These are phyloP conservation scores for Wickerhamomyces mucosus DNA, from an alignment of 805 yeast species.

Conservation along the genomic window DNA sequence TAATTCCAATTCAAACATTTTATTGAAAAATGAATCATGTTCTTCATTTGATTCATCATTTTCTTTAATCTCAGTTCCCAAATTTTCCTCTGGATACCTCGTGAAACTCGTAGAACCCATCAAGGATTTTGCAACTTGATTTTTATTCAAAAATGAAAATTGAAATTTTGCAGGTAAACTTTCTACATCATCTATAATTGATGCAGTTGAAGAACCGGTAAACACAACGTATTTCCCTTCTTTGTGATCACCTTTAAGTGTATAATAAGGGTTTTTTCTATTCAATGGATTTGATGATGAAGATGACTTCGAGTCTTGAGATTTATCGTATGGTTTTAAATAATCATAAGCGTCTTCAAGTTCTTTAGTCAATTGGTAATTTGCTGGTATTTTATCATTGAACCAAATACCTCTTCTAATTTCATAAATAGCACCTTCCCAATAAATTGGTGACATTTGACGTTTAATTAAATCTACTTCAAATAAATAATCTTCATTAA, in stretches of 20 bases:
- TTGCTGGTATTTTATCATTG: slow-evolving; percentile 46
- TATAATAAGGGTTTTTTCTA: slow-evolving; percentile 3
- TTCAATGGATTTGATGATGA: slow-evolving; percentile 8
- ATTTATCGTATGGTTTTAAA: slow-evolving; percentile 26
- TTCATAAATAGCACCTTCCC: slow-evolving; percentile 84
- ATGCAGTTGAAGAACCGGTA: slow-evolving; percentile 35
- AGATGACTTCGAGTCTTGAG: slow-evolving; percentile 3
- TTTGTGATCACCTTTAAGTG: slow-evolving; percentile 14
- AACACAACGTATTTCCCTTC: slow-evolving; percentile 30
- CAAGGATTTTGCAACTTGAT: background rate
- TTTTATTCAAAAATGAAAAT: slow-evolving; percentile 25
- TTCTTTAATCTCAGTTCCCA: background rate
- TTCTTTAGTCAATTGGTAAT: slow-evolving; percentile 37
- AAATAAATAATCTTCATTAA: slow-evolving; percentile 74
- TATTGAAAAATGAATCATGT: slow-evolving; percentile 1
- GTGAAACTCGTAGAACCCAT: slow-evolving; percentile 40
- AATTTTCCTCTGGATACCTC: slow-evolving; percentile 19
- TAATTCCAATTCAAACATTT: slow-evolving; percentile 15
- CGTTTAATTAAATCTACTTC: slow-evolving; percentile 53
- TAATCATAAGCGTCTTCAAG: slow-evolving; percentile 47
- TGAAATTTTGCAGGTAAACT: slow-evolving; percentile 13
- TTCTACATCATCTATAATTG: slow-evolving; percentile 31
- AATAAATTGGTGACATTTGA: slow-evolving; percentile 60
- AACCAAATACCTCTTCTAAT: slow-evolving; percentile 87
- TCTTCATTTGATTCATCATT: background rate